Evolutionary conservation across 2,329 filamentous ascomycete species (phyloP), one percentile per base, ranked within the genome.

Genomic region (Dothideomycetes sp.): DNA sequence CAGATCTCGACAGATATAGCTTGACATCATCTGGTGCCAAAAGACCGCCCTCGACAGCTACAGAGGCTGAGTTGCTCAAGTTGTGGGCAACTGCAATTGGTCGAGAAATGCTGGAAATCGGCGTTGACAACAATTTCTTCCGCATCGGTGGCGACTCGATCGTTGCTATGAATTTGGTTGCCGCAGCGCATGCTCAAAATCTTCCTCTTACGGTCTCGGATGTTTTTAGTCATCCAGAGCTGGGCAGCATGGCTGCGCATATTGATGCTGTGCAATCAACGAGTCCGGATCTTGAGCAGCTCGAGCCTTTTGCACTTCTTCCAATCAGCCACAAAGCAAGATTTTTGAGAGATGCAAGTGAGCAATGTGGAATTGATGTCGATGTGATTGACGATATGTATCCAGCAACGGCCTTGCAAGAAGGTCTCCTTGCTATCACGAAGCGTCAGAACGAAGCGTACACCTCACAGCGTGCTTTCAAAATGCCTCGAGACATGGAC

Each of bases 81-180:
- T 56, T 72, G 11, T 78, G 73, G 72, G 61, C 64, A 24, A 61
- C 61, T 5, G 63, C 73, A 2, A 54, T 76, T 24, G 55, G 51
- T 1, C 52, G 70, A 1, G 49, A 58, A 1, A 60, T 70, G 39
- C 61, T 69, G 3, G 59, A 67, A 2, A 71, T 78, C 12, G 63
- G 68, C 1, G 56, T 69, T 2, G 67, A 74, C 11, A 69, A 76
- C 49, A 74, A 70, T 56, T 78, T 79, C 58, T 77, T 78, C 64
- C 64, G 67, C 4, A 64, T 76, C 0, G 74, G 75, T 1, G 75
- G 75, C 15, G 74, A 78, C 55, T 78, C 74, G 0, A 71, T 78
- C 23, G 58, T 66, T 1, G 74, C 73, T 3, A 80, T 79, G 73
- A 74, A 71, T 52, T 59, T 79, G 1, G 75, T 78, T 1, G 64